These are phyloP conservation scores for Ensete glaucum DNA, from an alignment of 176 grass and related monocot species.

Conservation along the genomic window DNA sequence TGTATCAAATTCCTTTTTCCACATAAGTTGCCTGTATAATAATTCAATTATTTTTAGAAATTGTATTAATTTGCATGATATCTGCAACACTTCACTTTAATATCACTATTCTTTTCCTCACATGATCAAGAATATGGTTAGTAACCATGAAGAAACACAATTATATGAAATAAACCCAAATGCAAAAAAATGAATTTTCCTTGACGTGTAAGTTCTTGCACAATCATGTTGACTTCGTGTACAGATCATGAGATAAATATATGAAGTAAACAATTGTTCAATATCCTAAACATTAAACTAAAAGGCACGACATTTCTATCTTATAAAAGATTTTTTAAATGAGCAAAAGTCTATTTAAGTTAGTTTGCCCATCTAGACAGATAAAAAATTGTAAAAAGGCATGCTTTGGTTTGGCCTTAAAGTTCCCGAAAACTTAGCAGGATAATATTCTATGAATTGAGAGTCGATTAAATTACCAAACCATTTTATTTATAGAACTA, in stretches of 20 bases:
- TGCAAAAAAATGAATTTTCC: not conserved
- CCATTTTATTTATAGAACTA: not conserved
- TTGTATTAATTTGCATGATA: not conserved
- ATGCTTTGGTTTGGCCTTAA: not conserved
- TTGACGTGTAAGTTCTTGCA: not conserved
- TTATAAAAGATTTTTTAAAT: too few species aligned
- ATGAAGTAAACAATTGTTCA: not conserved
- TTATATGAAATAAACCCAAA: not conserved
- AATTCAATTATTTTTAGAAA: not conserved
- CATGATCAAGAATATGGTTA: not conserved
- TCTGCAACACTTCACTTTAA: not conserved
- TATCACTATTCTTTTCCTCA: not conserved
- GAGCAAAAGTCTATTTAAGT: too few species aligned
- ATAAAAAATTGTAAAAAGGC: not conserved
- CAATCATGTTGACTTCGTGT: not conserved
- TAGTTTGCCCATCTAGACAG: too few species aligned
- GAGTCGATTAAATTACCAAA: not conserved
- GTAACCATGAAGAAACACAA: not conserved
- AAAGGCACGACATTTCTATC: not conserved
- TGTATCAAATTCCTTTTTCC: slow-evolving; percentile 48
- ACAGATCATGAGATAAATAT: not conserved
- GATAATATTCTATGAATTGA: not conserved
- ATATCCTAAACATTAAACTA: not conserved
- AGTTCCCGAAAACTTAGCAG: not conserved
- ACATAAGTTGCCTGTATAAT: slow-evolving; percentile 63